Percentiles rank a stretch among this genome's conserved stretches.
Evolutionary conservation across 2,329 filamentous ascomycete species (phyloP).

Genomic region (Hypoxylon sp.): DNA sequence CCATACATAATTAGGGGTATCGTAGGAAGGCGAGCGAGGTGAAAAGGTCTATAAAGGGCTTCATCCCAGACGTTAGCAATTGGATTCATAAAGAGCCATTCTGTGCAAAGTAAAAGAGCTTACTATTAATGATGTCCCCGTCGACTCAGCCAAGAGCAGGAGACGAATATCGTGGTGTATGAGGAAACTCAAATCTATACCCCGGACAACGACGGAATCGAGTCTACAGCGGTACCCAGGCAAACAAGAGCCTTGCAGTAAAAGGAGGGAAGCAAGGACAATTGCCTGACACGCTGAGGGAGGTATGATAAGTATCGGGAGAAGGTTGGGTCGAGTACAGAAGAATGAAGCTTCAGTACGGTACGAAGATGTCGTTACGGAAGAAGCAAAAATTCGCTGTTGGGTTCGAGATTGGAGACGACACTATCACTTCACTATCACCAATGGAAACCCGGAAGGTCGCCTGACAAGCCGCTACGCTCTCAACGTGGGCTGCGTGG

Average conservation of each 20-base stretch:
- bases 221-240: slow-evolving; percentile 12
- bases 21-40: slow-evolving; percentile 38
- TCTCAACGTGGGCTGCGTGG: slow-evolving; percentile 21
- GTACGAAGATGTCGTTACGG: background rate
- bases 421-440: background rate
- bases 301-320: slow-evolving; percentile 20
- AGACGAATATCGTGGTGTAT: slow-evolving; percentile 35
- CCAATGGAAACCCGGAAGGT: slow-evolving; percentile 3
- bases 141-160: slow-evolving; percentile 53
- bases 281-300: slow-evolving; percentile 21
- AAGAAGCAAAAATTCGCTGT: background rate
- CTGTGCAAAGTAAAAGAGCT: slow-evolving; percentile 6
- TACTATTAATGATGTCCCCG: slow-evolving; percentile 44
- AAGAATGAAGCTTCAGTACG: slow-evolving; percentile 13
- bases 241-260: slow-evolving; percentile 7
- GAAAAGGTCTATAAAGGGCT: slow-evolving; percentile 9
- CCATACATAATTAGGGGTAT: slow-evolving; percentile 80
- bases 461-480: slow-evolving; percentile 10
- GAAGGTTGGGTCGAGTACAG: slow-evolving; percentile 14
- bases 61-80: slow-evolving; percentile 14
- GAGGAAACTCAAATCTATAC: slow-evolving; percentile 9
- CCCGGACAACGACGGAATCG: slow-evolving; percentile 11
- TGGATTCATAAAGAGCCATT: background rate
- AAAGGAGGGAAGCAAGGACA: slow-evolving; percentile 15
- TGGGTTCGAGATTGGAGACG: background rate